Percentiles rank a stretch among this genome's conserved stretches.
Conservation (phyloP, 1,284 basidiomycete genomes). For the Leccinum pallidistipes region DNA sequence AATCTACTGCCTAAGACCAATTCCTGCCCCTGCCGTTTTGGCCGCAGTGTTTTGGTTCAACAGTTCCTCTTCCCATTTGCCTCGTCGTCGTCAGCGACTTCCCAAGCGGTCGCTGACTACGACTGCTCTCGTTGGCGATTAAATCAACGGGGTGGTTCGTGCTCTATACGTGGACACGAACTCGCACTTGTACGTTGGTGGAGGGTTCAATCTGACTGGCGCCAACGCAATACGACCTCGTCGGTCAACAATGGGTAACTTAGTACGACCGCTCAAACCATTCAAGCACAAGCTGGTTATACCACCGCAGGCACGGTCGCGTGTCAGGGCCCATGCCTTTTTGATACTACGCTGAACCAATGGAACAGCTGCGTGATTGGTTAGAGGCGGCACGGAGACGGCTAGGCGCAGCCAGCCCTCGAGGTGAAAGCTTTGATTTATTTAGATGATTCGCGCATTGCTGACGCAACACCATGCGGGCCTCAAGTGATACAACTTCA, state of each 20-base stretch:
- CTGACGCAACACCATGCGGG: too few relatives aligned
- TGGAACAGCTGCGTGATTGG: too few relatives aligned
- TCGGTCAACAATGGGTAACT: slow-evolving; percentile 57
- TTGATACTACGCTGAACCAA: too few relatives aligned
- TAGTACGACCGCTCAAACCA: slow-evolving; percentile 45
- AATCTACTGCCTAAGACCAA: slow-evolving; percentile 53
- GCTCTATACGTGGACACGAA: slow-evolving; percentile 64
- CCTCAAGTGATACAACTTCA: too few relatives aligned
- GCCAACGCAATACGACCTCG: slow-evolving; percentile 70
- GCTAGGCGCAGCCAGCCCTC: too few relatives aligned
- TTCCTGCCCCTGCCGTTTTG: slow-evolving; percentile 78
- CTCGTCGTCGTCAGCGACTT: slow-evolving; percentile 41
- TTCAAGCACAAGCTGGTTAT: slow-evolving; percentile 55
- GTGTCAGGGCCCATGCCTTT: too few relatives aligned
- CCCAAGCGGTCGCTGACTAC: slow-evolving; percentile 75
- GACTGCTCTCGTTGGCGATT: slow-evolving; percentile 63
- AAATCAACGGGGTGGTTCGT: slow-evolving; percentile 71
- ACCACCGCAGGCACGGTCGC: slow-evolving; percentile 12
- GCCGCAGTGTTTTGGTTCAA: slow-evolving; percentile 92
- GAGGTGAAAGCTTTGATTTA: too few relatives aligned
- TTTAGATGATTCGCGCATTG: too few relatives aligned
- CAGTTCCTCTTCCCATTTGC: slow-evolving; percentile 56
- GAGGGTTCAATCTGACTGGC: slow-evolving; percentile 66
- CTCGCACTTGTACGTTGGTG: slow-evolving; percentile 76
- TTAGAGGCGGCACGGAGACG: too few relatives aligned